phyloP scores from a whole-genome alignment of 768 basidiomycete species.

The Boletus insuetus region DNA sequence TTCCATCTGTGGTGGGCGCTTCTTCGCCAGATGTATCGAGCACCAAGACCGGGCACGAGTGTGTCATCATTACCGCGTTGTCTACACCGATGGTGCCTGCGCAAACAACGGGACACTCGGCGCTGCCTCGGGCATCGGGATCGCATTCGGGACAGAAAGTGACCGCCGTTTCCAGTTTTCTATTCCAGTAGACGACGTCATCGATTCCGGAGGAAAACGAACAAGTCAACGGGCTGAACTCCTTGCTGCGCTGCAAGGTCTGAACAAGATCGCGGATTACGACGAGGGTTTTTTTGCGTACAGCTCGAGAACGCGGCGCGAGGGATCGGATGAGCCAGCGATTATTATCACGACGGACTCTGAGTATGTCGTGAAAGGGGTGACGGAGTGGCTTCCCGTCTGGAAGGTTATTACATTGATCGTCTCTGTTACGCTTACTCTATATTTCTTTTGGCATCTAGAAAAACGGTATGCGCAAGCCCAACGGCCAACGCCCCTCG shows the following conservation, averaged over 20 bases:
- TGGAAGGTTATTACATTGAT: slow-evolving; percentile 27
- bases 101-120: slow-evolving; percentile 23
- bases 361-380: slow-evolving; percentile 34
- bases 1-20: background rate
- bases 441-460: background rate
- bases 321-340: background rate
- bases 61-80: slow-evolving; percentile 25
- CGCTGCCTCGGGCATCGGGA: slow-evolving; percentile 14
- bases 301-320: background rate
- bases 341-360: slow-evolving; percentile 31
- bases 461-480: background rate
- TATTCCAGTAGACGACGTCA: slow-evolving; percentile 20
- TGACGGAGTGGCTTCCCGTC: slow-evolving; percentile 32
- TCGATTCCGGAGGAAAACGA: slow-evolving; percentile 17
- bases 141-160: background rate
- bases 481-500: background rate
- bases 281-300: slow-evolving; percentile 12
- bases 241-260: slow-evolving; percentile 28
- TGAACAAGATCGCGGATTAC: slow-evolving; percentile 23
- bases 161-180: slow-evolving; percentile 5
- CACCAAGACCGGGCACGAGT: background rate
- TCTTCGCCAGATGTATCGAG: background rate
- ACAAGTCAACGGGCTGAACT: slow-evolving; percentile 35
- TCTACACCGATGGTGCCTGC: slow-evolving; percentile 36
- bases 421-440: background rate